These are phyloP conservation scores for Cocos nucifera DNA, from an alignment of 176 grass and related monocot genomes.

Conservation along the genomic window DNA sequence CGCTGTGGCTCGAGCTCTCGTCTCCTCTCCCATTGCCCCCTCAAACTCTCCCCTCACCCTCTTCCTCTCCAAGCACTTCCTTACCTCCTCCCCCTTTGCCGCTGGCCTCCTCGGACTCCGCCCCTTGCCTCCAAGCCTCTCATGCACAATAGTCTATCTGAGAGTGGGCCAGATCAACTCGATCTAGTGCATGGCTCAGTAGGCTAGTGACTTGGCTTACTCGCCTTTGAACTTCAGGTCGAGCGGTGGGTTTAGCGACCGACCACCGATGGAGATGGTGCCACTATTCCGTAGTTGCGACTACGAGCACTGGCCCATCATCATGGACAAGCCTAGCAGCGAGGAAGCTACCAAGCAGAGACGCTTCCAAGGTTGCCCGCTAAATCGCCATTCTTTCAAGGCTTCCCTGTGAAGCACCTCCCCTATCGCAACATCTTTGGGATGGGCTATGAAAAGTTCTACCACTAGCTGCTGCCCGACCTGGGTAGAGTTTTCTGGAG, in stretches of 20 bases:
- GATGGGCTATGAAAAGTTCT: too few species aligned
- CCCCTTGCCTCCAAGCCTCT: slow-evolving; percentile 4
- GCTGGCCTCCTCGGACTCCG: slow-evolving; percentile 2
- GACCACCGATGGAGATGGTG: slow-evolving; percentile 71
- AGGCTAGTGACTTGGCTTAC: slow-evolving; percentile 27
- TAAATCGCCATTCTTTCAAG: too few species aligned
- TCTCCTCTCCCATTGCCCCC: slow-evolving; percentile 8
- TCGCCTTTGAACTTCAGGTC: slow-evolving; percentile 54
- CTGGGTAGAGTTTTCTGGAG: too few species aligned
- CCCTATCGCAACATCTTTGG: too few species aligned
- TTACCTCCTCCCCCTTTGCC: not conserved
- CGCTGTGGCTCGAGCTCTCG: slow-evolving; percentile 1
- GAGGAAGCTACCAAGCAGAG: slow-evolving; percentile 66
- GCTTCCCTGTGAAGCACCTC: too few species aligned
- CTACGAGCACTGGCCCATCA: slow-evolving; percentile 98
- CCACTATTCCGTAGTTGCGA: slow-evolving; percentile 81
- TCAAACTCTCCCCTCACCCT: not conserved
- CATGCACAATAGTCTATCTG: slow-evolving; percentile 1
- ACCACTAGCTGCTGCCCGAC: too few species aligned
- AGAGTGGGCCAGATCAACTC: slow-evolving; percentile 14
- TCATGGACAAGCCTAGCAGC: slow-evolving; percentile 89
- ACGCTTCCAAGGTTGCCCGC: too few species aligned
- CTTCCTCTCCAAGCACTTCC: slow-evolving; percentile 3
- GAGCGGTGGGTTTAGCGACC: slow-evolving; percentile 30
- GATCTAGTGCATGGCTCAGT: slow-evolving; percentile 59